phyloP scores from a whole-genome alignment of 441 rosid species.

The Aleurites moluccanus region DNA sequence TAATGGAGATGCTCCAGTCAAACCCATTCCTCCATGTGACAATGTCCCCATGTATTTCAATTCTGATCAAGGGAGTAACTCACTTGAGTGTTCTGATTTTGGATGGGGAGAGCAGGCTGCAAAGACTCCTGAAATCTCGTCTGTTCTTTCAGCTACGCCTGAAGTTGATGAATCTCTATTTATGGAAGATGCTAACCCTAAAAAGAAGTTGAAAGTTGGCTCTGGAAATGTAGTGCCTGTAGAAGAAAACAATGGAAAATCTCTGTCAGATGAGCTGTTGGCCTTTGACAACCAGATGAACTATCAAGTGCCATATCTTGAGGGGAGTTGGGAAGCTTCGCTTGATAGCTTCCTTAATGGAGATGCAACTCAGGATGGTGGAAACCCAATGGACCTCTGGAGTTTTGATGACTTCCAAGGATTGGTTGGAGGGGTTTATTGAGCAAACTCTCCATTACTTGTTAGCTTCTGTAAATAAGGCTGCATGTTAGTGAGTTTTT shows the following conservation, averaged over 20 bases:
- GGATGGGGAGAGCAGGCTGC: slow-evolving; percentile 73
- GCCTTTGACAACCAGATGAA: slow-evolving; percentile 58
- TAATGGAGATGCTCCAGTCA: slow-evolving; percentile 28
- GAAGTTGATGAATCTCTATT: slow-evolving; percentile 52
- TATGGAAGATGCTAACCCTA: slow-evolving; percentile 55
- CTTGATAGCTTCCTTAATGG: slow-evolving; percentile 56
- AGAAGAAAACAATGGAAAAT: slow-evolving; percentile 35
- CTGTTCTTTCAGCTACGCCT: slow-evolving; percentile 44
- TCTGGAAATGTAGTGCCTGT: slow-evolving; percentile 33
- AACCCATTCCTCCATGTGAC: slow-evolving; percentile 34
- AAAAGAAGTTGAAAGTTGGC: slow-evolving; percentile 51
- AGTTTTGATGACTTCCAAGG: slow-evolving; percentile 63
- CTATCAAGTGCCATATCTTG: slow-evolving; percentile 52
- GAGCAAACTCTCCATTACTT: slow-evolving; percentile 31
- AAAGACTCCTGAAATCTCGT: slow-evolving; percentile 80
- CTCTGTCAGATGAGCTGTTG: slow-evolving; percentile 67
- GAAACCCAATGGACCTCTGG: slow-evolving; percentile 73
- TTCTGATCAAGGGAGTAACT: slow-evolving; percentile 90
- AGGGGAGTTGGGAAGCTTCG: slow-evolving; percentile 69
- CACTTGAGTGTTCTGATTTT: slow-evolving; percentile 75
- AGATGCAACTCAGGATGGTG: slow-evolving; percentile 58
- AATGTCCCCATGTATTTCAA: slow-evolving; percentile 46
- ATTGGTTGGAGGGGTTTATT: slow-evolving; percentile 51
- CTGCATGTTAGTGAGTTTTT: slow-evolving; percentile 64
- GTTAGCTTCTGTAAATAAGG: slow-evolving; percentile 71